Percentiles rank a stretch among this genome's conserved stretches.
Evolutionary conservation across 371 early-diverging fungal genomes (phyloP).

Genomic region (Encephalitozoon intestinalis): DNA sequence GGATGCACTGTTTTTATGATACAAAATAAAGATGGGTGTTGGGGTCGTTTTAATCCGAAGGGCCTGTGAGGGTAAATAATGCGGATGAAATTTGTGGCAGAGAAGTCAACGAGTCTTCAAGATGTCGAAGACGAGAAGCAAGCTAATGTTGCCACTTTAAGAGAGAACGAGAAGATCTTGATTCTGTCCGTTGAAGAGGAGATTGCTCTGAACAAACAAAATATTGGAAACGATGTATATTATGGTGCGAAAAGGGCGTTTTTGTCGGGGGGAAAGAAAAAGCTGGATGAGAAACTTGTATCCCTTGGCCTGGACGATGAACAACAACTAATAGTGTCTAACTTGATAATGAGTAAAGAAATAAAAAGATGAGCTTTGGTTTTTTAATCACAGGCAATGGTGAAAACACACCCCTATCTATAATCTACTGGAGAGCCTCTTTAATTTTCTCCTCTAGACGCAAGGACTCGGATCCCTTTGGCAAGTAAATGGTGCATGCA

Average conservation of each 20-base stretch:
- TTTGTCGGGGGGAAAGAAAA: background rate
- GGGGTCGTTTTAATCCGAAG: background rate
- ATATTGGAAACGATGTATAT: background rate
- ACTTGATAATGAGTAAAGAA: background rate
- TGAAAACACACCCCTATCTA: background rate
- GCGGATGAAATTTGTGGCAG: background rate
- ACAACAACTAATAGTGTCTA: background rate
- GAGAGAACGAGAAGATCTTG: background rate
- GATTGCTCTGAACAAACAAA: background rate
- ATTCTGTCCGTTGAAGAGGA: background rate
- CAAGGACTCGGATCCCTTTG: conserved; percentile 34
- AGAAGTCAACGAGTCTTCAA: background rate
- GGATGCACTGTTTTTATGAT: background rate
- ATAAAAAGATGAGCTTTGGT: background rate
- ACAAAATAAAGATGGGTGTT: background rate
- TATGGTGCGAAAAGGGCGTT: background rate
- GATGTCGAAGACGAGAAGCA: background rate
- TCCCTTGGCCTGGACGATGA: background rate
- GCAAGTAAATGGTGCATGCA: conserved; percentile 62
- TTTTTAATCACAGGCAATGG: background rate
- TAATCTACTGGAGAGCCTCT: conserved; percentile 6
- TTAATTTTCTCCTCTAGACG: conserved; percentile 28
- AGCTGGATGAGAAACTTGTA: background rate
- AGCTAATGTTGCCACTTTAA: background rate
- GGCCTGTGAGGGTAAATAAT: background rate